Percentiles rank a stretch among this genome's conserved stretches.
phyloP scores from a whole-genome alignment of 768 basidiomycete species.

The Strobilomyces dryophilus region DNA sequence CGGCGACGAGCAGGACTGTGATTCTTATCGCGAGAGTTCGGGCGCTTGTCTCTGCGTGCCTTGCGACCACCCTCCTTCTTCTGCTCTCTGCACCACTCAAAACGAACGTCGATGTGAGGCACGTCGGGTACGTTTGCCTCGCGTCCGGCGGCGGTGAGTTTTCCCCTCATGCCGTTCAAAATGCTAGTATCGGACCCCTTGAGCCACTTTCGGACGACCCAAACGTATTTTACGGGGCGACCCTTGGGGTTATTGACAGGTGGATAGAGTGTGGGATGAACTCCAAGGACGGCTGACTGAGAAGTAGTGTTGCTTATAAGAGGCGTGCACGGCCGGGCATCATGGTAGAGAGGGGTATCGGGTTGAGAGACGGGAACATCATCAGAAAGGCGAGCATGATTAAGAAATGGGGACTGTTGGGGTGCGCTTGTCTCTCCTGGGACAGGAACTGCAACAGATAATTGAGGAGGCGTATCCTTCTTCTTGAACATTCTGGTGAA shows the following conservation, averaged over 20 bases:
- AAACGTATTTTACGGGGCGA: conserved; percentile 56
- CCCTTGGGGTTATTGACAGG: conserved; percentile 35
- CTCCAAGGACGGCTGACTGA: conserved; percentile 55
- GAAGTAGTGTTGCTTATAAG: conserved; percentile 20
- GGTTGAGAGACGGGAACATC: conserved; percentile 13
- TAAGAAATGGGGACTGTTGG: conserved; percentile 13
- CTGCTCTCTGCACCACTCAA: conserved; percentile 66
- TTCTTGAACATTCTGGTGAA: conserved; percentile 73
- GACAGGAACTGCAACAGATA: conserved; percentile 23
- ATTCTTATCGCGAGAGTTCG: conserved; percentile 2
- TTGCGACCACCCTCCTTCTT: conserved; percentile 22
- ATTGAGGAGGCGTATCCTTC: conserved; percentile 30
- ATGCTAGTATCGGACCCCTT: conserved; percentile 51
- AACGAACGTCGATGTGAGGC: conserved; percentile 61
- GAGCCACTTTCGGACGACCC: conserved; percentile 73
- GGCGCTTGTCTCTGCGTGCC: conserved; percentile 18
- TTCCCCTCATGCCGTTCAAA: conserved; percentile 42
- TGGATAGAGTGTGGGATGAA: conserved; percentile 62
- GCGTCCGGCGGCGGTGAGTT: conserved; percentile 30
- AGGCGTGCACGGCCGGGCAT: conserved; percentile 11
- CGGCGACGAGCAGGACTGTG: conserved; percentile 14
- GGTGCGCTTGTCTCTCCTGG: conserved; percentile 21
- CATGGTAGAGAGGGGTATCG: conserved; percentile 9
- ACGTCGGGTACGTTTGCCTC: conserved; percentile 12
- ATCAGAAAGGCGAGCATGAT: conserved; percentile 8